A percentile compares a stretch with the other conserved stretches of the same genome.
phyloP scores from a whole-genome alignment of 345 rosid genomes.

The Lepidium sativum region DNA sequence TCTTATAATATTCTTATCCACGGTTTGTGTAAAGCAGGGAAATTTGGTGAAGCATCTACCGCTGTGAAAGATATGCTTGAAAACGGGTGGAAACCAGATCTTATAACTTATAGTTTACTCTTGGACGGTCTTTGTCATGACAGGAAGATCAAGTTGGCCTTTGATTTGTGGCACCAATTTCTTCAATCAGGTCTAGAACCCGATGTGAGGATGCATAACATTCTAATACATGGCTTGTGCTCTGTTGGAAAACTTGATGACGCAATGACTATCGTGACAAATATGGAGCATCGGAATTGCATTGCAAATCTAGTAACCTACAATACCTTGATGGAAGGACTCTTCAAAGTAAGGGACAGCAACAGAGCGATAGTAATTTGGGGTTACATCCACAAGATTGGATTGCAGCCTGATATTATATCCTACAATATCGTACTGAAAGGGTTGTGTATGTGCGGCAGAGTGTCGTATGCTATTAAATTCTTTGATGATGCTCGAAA shows the following conservation, averaged over 20 bases:
- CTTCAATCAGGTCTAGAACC: slow-evolving; percentile 52
- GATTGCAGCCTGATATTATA: slow-evolving; percentile 62
- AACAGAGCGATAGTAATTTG: slow-evolving; percentile 57
- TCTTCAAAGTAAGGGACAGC: slow-evolving; percentile 50
- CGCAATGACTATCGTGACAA: slow-evolving; percentile 50
- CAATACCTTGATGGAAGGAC: slow-evolving; percentile 84
- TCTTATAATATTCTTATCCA: slow-evolving; percentile 63
- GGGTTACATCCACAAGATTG: slow-evolving; percentile 44
- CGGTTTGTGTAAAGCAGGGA: slow-evolving; percentile 72
- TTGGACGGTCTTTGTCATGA: slow-evolving; percentile 67
- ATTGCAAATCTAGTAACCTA: slow-evolving; percentile 73
- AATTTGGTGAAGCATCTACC: slow-evolving; percentile 52
- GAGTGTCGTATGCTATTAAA: slow-evolving; percentile 47
- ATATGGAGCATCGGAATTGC: slow-evolving; percentile 44
- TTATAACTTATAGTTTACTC: slow-evolving; percentile 67
- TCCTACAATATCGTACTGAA: slow-evolving; percentile 70
- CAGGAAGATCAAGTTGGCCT: slow-evolving; percentile 56
- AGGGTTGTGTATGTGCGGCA: slow-evolving; percentile 66
- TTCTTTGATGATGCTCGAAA: slow-evolving; percentile 62
- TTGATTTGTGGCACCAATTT: slow-evolving; percentile 56
- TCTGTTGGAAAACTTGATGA: slow-evolving; percentile 60
- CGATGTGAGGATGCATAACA: slow-evolving; percentile 66
- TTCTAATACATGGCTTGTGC: slow-evolving; percentile 73
- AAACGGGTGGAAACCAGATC: slow-evolving; percentile 60
- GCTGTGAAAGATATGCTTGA: slow-evolving; percentile 74